Evolutionary conservation across 1,139 yeast genomes (phyloP).

Genomic region (Arxiozyma heterogenica): DNA sequence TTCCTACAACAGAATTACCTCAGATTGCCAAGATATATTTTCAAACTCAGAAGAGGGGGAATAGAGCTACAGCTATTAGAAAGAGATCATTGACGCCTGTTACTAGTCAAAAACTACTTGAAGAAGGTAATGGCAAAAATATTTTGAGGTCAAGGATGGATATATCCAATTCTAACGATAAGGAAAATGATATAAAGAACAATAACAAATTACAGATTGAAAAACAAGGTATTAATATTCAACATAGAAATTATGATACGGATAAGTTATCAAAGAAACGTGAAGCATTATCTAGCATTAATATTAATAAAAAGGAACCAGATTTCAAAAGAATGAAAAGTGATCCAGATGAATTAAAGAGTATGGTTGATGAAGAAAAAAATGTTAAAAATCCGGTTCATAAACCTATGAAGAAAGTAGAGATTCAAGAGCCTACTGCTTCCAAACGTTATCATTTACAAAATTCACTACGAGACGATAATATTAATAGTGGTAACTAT

Average conservation of each 20-base stretch:
- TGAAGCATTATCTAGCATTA: constrained; percentile 25
- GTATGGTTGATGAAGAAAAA: neutral
- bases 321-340: constrained; percentile 7
- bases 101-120: neutral
- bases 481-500: neutral
- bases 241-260: neutral
- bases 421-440: constrained; percentile 21
- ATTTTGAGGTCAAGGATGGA: neutral
- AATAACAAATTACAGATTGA: neutral
- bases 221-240: neutral
- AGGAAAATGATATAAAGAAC: neutral
- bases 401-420: constrained; percentile 12
- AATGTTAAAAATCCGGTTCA: neutral
- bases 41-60: constrained; percentile 31
- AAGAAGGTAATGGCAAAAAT: neutral
- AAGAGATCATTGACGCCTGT: constrained; percentile 12
- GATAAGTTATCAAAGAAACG: constrained; percentile 11
- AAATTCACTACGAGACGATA: neutral
- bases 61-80: constrained; percentile 23
- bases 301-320: constrained; percentile 20
- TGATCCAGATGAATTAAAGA: constrained; percentile 3
- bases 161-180: neutral
- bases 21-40: constrained; percentile 30
- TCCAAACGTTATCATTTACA: constrained; percentile 5
- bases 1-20: constrained; percentile 33